Conservation (phyloP, 768 basidiomycete species). For the Pleurotus sapidus region DNA sequence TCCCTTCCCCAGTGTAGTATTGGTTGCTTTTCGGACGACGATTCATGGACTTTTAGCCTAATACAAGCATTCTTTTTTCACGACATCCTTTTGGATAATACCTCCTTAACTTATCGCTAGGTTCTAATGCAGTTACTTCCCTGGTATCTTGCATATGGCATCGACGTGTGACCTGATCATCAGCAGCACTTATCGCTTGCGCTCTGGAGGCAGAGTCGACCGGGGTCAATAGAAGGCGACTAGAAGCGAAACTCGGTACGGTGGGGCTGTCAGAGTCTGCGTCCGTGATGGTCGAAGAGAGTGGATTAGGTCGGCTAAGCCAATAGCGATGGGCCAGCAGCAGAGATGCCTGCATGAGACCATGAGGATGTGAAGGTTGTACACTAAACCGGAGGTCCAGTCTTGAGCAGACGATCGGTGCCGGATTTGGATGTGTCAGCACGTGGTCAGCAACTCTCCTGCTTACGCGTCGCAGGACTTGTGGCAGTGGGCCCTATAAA, state of each 20-base stretch:
- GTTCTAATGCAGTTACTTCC: background rate
- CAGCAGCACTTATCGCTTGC: too few species aligned
- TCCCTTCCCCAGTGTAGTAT: slow-evolving; percentile 8
- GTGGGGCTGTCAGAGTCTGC: too few species aligned
- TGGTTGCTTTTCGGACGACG: background rate
- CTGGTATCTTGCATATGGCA: background rate
- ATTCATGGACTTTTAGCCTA: background rate
- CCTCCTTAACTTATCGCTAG: background rate
- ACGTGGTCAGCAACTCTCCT: slow-evolving; percentile 10
- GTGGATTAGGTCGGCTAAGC: background rate
- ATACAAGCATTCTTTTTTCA: slow-evolving; percentile 1
- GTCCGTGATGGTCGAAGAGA: background rate
- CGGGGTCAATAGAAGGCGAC: too few species aligned
- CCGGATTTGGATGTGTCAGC: slow-evolving; percentile 12
- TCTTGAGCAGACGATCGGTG: slow-evolving; percentile 1
- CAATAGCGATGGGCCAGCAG: background rate
- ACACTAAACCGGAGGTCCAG: too few species aligned
- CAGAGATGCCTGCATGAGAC: too few species aligned
- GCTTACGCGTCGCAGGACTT: slow-evolving; percentile 32
- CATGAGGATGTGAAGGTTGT: too few species aligned
- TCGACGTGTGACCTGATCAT: background rate
- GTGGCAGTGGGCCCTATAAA: slow-evolving; percentile 15
- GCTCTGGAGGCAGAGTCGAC: too few species aligned
- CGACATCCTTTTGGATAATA: slow-evolving; percentile 3
- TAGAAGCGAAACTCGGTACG: too few species aligned